Base-by-base conservation (phyloP, 371 early-diverging fungal species). In the Mucor mucedo region DNA sequence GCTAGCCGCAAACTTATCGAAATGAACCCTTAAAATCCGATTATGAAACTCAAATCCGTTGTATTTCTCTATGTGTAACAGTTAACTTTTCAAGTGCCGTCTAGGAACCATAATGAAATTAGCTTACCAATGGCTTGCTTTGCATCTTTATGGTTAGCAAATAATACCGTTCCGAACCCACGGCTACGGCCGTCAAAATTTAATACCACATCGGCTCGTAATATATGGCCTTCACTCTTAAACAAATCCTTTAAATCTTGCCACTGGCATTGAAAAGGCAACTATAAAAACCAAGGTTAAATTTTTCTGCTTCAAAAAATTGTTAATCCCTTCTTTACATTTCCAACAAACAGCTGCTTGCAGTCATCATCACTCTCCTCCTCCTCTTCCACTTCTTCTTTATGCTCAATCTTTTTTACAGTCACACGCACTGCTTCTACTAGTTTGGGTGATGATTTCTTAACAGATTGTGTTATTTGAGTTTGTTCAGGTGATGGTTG, bases 231-330 rank as follows among this genome's bases (percentile, higher is more conserved):
- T 6, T 88, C 86, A 56, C 85, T 80, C 41, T 87, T 76, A 76
- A 93, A 91, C 16, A 91, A 61, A 71, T 92, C 92, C 68, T 91
- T 92, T 55, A 93, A 67, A 63, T 92, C 92, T 69, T 91, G 91
- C 92, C 92, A 92, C 35, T 86, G 82, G 39, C 82, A 81, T 39
- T 86, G 79, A 68, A 82, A 91, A 5, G 93, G 92, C 33, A 93
- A 78, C 87, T 93, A 71, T 16, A 44, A 4, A 28, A 11, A 27
- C 4, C 9, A 13, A 14, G 30, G 11, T 27, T 50, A 50, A 11
- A 38, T 16, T 16, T 40, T 14, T 40, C 16, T 28, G 16, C 39
- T 41, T 29, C 13, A 5, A 58, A 56, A 61, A 11, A 21, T 41
- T 16, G 28, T 5, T 5, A 27, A 38, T 50, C 44, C 11, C 4